Percentiles rank a stretch among this genome's conserved stretches.
phyloP scores from a whole-genome alignment of 805 yeast genomes.

The Kazachstania viticola region DNA sequence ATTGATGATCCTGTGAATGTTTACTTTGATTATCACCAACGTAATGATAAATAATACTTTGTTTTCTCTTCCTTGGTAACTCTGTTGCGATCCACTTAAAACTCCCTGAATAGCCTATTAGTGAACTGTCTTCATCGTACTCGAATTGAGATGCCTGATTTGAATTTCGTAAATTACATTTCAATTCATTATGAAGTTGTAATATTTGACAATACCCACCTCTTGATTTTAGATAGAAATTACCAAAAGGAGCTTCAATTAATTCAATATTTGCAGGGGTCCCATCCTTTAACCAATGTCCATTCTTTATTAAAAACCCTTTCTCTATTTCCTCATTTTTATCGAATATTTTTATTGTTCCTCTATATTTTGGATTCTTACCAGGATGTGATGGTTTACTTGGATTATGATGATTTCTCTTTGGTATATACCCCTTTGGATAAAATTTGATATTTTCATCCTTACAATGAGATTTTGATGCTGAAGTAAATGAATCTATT shows the following conservation, averaged over 20 bases:
- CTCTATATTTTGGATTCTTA: no score
- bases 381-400: conserved; percentile 7
- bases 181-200: conserved; percentile 18
- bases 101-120: conserved; percentile 51
- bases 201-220: conserved; percentile 61
- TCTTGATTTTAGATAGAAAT: conserved; percentile 55
- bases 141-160: conserved; percentile 43
- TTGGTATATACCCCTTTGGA: conserved; percentile 46
- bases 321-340: conserved; percentile 7
- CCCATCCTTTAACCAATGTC: conserved; percentile 72
- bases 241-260: conserved; percentile 53
- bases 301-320: conserved; percentile 65
- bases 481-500: conserved; percentile 39
- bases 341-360: conserved; percentile 20
- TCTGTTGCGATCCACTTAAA: conserved; percentile 45
- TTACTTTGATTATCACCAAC: no score
- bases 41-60: conserved; percentile 34
- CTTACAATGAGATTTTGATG: conserved; percentile 51
- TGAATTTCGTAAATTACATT: conserved; percentile 24
- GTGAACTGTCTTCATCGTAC: conserved; percentile 32
- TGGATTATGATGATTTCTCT: conserved; percentile 6
- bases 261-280: conserved; percentile 73
- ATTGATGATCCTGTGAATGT: no score
- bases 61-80: conserved; percentile 34
- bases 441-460: conserved; percentile 52